phyloP scores from a whole-genome alignment of 2,329 filamentous ascomycete genomes.

The Ambrosiella cleistominuta region DNA sequence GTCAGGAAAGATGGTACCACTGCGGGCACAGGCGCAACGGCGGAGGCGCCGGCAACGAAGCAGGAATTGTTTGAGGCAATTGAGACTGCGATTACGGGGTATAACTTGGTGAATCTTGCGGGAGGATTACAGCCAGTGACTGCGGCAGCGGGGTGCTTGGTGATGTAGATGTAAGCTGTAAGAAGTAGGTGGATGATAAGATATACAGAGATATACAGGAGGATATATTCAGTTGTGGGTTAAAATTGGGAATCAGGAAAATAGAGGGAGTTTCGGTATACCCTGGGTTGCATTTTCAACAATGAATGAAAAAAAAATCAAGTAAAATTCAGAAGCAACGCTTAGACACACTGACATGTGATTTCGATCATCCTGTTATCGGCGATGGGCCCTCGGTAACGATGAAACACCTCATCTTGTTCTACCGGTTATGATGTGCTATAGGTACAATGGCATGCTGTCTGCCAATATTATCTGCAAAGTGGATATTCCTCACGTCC shows the following conservation, averaged over 20 bases:
- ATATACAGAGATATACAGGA: too few species aligned
- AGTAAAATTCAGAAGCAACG: neutral
- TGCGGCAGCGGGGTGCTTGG: slow-evolving; percentile 5
- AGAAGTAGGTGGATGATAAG: neutral
- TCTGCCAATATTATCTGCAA: too few species aligned
- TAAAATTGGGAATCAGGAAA: neutral
- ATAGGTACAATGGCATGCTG: too few species aligned
- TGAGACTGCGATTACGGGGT: slow-evolving; percentile 9
- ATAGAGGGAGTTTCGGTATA: neutral
- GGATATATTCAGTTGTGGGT: too few species aligned
- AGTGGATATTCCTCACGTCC: too few species aligned
- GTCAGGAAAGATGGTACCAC: slow-evolving; percentile 14
- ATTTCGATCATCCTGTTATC: too few species aligned
- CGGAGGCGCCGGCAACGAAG: neutral
- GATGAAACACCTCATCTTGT: too few species aligned
- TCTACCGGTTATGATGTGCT: too few species aligned
- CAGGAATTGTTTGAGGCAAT: slow-evolving; percentile 3
- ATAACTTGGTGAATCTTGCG: slow-evolving; percentile 9
- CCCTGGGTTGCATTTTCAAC: neutral
- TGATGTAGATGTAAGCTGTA: slow-evolving; percentile 3
- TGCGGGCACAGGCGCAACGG: neutral
- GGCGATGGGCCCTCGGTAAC: too few species aligned
- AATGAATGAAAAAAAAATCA: neutral
- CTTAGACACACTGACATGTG: too few species aligned
- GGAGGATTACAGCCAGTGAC: slow-evolving; percentile 8